Conservation (phyloP, 495 filamentous ascomycete genomes). For the Penicillium maclennaniae region DNA sequence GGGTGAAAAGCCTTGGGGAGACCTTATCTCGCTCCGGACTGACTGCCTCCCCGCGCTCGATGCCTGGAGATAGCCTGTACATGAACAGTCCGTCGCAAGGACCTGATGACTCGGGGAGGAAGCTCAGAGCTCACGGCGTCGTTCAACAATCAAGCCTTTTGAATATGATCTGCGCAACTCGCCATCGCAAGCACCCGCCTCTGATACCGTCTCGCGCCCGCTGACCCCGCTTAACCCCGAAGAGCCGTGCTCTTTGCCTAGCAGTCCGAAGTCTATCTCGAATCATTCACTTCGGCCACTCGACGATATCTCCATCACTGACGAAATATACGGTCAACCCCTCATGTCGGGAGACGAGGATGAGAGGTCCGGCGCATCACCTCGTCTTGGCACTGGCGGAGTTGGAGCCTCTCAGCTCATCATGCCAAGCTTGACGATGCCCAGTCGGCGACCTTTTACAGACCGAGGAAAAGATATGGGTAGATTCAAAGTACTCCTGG, state of each 20-base stretch:
- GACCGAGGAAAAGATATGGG: conserved; percentile 79
- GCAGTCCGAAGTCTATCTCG: conserved; percentile 50
- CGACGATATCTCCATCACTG: conserved; percentile 48
- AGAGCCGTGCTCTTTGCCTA: conserved; percentile 45
- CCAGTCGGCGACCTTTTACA: conserved; percentile 88
- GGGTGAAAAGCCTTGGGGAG: conserved; percentile 61
- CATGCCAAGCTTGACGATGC: conserved; percentile 97
- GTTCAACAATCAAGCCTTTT: conserved; percentile 36
- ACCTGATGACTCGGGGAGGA: conserved; percentile 27
- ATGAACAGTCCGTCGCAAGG: conserved; percentile 20
- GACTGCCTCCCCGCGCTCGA: conserved; percentile 4
- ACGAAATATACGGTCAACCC: conserved; percentile 49
- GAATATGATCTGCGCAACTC: conserved; percentile 20
- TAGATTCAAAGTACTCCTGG: conserved; percentile 80
- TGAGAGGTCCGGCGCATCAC: conserved; percentile 26
- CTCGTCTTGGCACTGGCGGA: conserved; percentile 36
- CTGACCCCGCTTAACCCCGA: conserved; percentile 47
- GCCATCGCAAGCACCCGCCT: conserved; percentile 19
- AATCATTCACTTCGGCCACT: conserved; percentile 46
- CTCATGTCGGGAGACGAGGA: conserved; percentile 48
- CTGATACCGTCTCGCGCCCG: conserved; percentile 34
- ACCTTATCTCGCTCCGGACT: conserved; percentile 36
- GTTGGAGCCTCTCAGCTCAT: conserved; percentile 80
- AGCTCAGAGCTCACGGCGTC: conserved; percentile 18
- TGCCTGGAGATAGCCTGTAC: conserved; percentile 8